These are phyloP conservation scores for Monilinia fructicola DNA, from an alignment of 2,329 filamentous ascomycete genomes.

Conservation along the genomic window DNA sequence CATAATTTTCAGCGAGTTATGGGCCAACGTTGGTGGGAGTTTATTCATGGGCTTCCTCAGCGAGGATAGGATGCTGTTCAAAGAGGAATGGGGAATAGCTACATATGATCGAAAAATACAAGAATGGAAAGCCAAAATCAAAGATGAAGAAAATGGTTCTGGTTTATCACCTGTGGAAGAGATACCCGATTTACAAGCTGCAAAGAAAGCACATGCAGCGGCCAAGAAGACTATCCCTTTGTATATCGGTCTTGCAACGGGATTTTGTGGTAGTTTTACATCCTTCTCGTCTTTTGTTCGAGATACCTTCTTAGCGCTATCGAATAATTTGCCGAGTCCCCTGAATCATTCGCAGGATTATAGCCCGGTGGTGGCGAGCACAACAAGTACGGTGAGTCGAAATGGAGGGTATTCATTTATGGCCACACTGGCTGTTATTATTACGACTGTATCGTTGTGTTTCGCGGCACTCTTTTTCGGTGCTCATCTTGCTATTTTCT, in stretches of 20 bases:
- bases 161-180: constrained; percentile 20
- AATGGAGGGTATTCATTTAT: constrained; percentile 80
- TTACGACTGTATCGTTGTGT: constrained; percentile 70
- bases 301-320: constrained; percentile 75
- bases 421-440: constrained; percentile 72
- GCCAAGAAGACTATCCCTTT: constrained; percentile 84
- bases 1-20: constrained; percentile 71
- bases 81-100: constrained; percentile 59
- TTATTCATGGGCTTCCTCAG: constrained; percentile 81
- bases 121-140: constrained; percentile 40
- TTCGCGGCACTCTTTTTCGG: constrained; percentile 69
- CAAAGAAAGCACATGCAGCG: constrained; percentile 58
- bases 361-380: constrained; percentile 37
- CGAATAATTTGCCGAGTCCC: constrained; percentile 66
- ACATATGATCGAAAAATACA: constrained; percentile 43
- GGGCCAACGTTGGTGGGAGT: constrained; percentile 84
- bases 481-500: constrained; percentile 67
- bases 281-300: constrained; percentile 85
- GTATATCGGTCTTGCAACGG: constrained; percentile 82
- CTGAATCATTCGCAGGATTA: constrained; percentile 44
- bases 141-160: constrained; percentile 44
- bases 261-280: constrained; percentile 86
- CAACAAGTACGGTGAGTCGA: constrained; percentile 48
- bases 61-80: constrained; percentile 76
- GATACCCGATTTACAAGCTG: constrained; percentile 45